A percentile compares a stretch with the other conserved stretches of the same genome.
Conservation (phyloP, 305 asterid genomes). For the Solanum hybrid region DNA sequence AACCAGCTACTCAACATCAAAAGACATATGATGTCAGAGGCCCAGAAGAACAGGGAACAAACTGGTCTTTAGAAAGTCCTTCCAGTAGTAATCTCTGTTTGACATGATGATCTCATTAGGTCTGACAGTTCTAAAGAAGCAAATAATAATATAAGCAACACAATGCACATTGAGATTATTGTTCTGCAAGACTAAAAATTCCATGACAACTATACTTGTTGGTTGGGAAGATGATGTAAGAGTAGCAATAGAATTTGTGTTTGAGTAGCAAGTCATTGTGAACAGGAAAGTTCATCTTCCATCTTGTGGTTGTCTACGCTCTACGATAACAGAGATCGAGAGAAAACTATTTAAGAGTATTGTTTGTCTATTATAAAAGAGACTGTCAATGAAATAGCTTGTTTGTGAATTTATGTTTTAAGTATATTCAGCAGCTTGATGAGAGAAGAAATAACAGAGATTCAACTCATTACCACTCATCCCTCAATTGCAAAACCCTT, state of each 20-base stretch:
- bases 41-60: neutral
- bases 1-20: neutral
- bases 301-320: neutral
- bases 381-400: neutral
- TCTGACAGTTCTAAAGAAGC: neutral
- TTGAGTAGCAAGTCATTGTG: neutral
- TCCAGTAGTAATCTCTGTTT: neutral
- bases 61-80: neutral
- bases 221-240: neutral
- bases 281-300: neutral
- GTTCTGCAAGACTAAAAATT: neutral
- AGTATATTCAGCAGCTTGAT: neutral
- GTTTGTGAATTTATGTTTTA: neutral
- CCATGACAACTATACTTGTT: neutral
- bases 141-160: neutral
- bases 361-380: neutral
- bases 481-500: constrained; percentile 65
- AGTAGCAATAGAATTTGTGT: neutral
- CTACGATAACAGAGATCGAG: neutral
- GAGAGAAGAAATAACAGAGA: neutral
- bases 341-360: neutral
- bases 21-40: neutral
- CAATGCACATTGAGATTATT: neutral
- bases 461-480: constrained; percentile 64
- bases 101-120: neutral